Percentiles rank a stretch among this genome's conserved stretches.
Evolutionary conservation across 2,329 filamentous ascomycete genomes (phyloP).

Genomic region (Phaeosphaeriaceae sp.): DNA sequence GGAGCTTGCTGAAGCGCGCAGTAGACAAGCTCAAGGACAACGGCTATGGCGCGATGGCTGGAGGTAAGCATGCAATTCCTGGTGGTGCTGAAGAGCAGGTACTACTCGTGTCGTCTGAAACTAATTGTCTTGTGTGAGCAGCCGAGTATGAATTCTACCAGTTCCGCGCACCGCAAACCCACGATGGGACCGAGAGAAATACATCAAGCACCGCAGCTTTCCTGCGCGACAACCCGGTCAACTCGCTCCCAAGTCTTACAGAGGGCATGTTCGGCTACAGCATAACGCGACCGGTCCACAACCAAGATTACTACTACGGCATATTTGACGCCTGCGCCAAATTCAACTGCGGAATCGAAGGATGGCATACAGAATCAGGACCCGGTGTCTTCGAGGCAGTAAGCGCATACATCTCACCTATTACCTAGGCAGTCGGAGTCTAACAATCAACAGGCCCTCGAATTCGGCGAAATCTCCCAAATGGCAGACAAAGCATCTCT

Average conservation of each 20-base stretch:
- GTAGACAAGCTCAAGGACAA: constrained; percentile 70
- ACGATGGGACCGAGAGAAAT: constrained; percentile 62
- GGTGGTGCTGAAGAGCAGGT: constrained; percentile 11
- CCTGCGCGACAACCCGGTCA: constrained; percentile 74
- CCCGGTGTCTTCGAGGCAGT: constrained; percentile 94
- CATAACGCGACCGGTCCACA: constrained; percentile 83
- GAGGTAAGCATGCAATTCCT: constrained; percentile 65
- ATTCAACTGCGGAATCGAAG: constrained; percentile 84
- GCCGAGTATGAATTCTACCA: constrained; percentile 97
- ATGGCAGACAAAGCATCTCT: constrained; percentile 93
- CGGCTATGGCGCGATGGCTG: constrained; percentile 86
- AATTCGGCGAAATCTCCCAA: constrained; percentile 83
- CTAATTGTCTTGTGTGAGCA: constrained; percentile 48
- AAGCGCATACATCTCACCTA: neutral
- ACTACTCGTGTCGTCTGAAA: constrained; percentile 22
- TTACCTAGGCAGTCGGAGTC: constrained; percentile 29
- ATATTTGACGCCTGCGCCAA: constrained; percentile 80
- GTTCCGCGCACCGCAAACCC: constrained; percentile 71
- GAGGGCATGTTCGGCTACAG: constrained; percentile 98
- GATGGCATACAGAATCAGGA: constrained; percentile 94
- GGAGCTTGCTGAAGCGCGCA: constrained; percentile 74
- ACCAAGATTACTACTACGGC: constrained; percentile 90
- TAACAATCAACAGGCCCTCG: constrained; percentile 70
- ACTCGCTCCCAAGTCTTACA: constrained; percentile 78
- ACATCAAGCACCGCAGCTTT: constrained; percentile 76